Evolutionary conservation across 2,329 filamentous ascomycete species (phyloP).

Genomic region (Diaporthe batatas): DNA sequence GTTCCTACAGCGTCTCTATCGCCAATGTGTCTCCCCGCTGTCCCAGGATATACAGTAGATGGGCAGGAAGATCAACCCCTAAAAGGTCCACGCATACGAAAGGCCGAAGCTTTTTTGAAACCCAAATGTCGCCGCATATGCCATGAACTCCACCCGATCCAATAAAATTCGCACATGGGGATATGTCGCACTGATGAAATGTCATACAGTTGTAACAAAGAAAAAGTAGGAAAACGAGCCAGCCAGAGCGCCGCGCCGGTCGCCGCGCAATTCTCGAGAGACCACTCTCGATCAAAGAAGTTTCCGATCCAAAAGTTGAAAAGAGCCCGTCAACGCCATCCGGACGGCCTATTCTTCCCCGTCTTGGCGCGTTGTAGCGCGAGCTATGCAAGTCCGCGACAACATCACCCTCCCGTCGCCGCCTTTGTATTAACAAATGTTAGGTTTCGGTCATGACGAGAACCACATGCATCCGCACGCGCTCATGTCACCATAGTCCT

Average conservation of each 20-base stretch:
- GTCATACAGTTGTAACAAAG: not conserved
- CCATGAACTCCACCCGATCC: conserved; percentile 23
- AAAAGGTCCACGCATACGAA: not conserved
- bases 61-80: not conserved
- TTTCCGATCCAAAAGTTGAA: not conserved
- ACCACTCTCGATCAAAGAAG: not conserved
- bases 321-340: conserved; percentile 6
- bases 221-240: not conserved
- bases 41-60: conserved; percentile 8
- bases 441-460: conserved; percentile 54
- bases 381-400: not conserved
- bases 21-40: not conserved
- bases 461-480: conserved; percentile 69
- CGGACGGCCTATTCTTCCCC: not conserved
- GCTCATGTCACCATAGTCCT: conserved; percentile 55
- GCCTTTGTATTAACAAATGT: not conserved
- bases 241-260: conserved; percentile 29
- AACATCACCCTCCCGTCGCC: not conserved
- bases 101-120: conserved; percentile 20
- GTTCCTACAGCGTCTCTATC: not conserved
- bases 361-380: not conserved
- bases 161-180: conserved; percentile 12
- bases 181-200: conserved; percentile 8
- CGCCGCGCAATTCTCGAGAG: conserved; percentile 7
- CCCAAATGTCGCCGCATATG: conserved; percentile 18